phyloP scores from a whole-genome alignment of 768 basidiomycete species.

The Mrakia blollopis region DNA sequence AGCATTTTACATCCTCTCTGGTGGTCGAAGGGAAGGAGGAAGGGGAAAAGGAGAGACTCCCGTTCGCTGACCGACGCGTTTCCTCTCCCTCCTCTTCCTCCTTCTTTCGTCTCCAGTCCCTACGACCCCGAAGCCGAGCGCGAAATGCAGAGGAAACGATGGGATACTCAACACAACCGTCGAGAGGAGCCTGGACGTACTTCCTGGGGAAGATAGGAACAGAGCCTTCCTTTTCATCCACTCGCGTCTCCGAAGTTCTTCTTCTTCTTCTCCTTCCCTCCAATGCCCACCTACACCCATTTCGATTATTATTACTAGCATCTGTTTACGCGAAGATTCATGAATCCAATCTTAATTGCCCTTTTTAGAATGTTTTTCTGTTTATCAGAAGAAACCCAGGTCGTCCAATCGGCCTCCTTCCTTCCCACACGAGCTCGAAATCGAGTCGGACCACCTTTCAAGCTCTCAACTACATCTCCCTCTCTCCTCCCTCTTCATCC shows the following conservation, averaged over 20 bases:
- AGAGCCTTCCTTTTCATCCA: too few species aligned
- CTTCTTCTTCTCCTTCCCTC: too few species aligned
- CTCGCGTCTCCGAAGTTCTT: too few species aligned
- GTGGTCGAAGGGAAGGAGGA: not conserved
- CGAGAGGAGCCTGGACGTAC: not conserved
- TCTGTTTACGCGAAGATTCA: too few species aligned
- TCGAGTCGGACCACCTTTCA: not conserved
- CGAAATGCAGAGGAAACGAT: constrained; percentile 11
- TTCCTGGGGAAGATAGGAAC: not conserved
- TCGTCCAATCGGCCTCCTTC: too few species aligned
- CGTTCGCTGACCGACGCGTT: not conserved
- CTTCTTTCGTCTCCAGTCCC: not conserved
- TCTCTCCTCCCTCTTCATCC: too few species aligned
- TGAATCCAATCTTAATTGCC: too few species aligned
- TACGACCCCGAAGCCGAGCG: constrained; percentile 19
- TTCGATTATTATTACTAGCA: too few species aligned
- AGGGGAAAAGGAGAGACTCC: too few species aligned
- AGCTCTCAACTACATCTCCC: not conserved
- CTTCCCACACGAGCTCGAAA: not conserved
- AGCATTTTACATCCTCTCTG: not conserved
- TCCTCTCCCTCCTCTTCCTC: not conserved
- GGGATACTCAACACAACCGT: constrained; percentile 11
- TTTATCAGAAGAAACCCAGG: too few species aligned
- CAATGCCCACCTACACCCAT: too few species aligned
- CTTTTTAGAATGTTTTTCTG: too few species aligned